These are phyloP conservation scores for Salix purpurea DNA, from an alignment of 345 rosid species.

Conservation along the genomic window DNA sequence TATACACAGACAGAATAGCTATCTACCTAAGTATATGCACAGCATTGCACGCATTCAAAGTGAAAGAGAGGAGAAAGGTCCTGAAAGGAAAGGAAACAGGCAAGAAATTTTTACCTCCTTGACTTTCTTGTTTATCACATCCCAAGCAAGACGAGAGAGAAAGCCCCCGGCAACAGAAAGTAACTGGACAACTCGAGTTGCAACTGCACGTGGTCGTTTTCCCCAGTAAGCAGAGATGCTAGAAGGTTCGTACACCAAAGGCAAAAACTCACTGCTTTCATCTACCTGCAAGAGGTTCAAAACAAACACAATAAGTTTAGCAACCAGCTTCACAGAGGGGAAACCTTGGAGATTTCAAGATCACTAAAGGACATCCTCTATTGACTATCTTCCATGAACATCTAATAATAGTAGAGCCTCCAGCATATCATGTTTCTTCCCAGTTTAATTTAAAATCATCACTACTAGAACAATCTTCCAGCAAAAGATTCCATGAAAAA, in stretches of 20 bases:
- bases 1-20: not conserved
- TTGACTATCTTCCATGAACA: not conserved
- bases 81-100: not conserved
- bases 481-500: not conserved
- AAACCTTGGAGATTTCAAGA: not conserved
- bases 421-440: not conserved
- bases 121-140: conserved; percentile 74
- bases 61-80: not conserved
- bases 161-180: conserved; percentile 93
- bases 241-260: conserved; percentile 83
- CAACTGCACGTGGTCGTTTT: conserved; percentile 91
- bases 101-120: conserved; percentile 57
- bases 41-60: not conserved
- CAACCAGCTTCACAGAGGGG: conserved; percentile 1
- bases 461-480: not conserved
- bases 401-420: not conserved
- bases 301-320: not conserved
- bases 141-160: conserved; percentile 69
- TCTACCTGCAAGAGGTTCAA: conserved; percentile 47
- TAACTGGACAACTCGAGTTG: conserved; percentile 70
- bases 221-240: conserved; percentile 91
- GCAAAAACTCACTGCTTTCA: conserved; percentile 89
- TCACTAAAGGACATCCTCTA: not conserved
- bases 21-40: not conserved
- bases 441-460: not conserved